Conservation (phyloP, 1,139 yeast genomes). For the Candida frijolesensis region DNA sequence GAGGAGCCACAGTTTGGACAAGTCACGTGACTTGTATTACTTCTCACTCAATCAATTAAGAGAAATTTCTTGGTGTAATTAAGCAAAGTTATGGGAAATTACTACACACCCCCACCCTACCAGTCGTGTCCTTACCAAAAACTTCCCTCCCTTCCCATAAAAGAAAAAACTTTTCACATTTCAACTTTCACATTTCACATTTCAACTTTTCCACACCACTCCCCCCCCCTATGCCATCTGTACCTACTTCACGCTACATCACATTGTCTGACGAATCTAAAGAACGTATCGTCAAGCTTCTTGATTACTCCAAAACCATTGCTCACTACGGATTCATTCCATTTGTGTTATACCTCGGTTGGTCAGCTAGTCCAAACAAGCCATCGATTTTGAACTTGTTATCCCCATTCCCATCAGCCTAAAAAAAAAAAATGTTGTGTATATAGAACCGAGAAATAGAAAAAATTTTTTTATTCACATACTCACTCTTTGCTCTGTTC, state of each 20-base stretch:
- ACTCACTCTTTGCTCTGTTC: not conserved
- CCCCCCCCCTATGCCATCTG: not conserved
- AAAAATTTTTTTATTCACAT: not conserved
- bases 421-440: constrained; percentile 14
- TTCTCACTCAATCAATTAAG: too few species aligned
- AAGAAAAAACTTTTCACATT: too few species aligned
- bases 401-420: constrained; percentile 77
- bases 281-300: constrained; percentile 84
- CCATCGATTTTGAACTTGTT: constrained; percentile 79
- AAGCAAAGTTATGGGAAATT: too few species aligned
- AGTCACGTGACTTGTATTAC: too few species aligned
- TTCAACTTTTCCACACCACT: too few species aligned
- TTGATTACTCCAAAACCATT: constrained; percentile 82
- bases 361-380: constrained; percentile 83
- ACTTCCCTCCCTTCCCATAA: too few species aligned
- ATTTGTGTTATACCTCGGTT: constrained; percentile 87
- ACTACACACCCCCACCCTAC: too few species aligned
- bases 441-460: not conserved
- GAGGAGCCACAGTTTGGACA: too few species aligned
- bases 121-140: too few species aligned
- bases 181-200: too few species aligned
- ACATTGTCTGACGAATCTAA: constrained; percentile 69
- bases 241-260: constrained; percentile 27
- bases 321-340: constrained; percentile 98
- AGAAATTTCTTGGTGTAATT: too few species aligned